A percentile compares a stretch with the other conserved stretches of the same genome.
Conservation (phyloP, 176 grass and related monocot species). For the Aegilops bicornis region DNA sequence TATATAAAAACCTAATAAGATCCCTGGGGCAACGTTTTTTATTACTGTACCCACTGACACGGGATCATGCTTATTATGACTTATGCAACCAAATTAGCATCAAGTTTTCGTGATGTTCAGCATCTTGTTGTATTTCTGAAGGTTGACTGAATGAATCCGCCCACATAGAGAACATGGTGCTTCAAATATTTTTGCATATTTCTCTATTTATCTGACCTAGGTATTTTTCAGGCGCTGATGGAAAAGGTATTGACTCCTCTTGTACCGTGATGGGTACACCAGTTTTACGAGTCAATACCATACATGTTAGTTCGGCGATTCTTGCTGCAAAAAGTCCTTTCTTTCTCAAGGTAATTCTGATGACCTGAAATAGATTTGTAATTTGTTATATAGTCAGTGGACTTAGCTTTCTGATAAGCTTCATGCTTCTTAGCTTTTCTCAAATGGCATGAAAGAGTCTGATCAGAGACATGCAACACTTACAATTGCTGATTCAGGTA, state of each 20-base stretch:
- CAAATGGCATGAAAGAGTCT: slow-evolving; percentile 25
- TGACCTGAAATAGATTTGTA: not conserved
- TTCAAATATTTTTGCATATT: slow-evolving; percentile 21
- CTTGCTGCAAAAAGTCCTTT: slow-evolving; percentile 89
- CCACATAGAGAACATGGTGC: not conserved
- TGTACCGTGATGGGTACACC: slow-evolving; percentile 44
- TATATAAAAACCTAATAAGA: not conserved
- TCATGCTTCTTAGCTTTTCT: slow-evolving; percentile 16
- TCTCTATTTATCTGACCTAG: not conserved
- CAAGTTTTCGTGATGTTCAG: not conserved
- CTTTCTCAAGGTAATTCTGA: slow-evolving; percentile 67
- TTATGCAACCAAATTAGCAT: not conserved
- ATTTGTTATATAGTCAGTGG: slow-evolving; percentile 1
- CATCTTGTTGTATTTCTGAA: not conserved
- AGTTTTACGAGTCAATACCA: slow-evolving; percentile 54
- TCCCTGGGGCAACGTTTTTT: no score
- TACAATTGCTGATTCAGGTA: slow-evolving; percentile 85
- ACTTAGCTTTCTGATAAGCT: slow-evolving; percentile 10
- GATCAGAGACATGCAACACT: slow-evolving; percentile 71
- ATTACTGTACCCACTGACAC: not conserved
- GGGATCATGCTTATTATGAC: not conserved
- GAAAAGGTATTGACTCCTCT: slow-evolving; percentile 50
- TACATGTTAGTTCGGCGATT: slow-evolving; percentile 89
- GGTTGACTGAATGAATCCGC: not conserved
- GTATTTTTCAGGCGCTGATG: slow-evolving; percentile 59